Percentiles rank a stretch among this genome's conserved stretches.
These are phyloP conservation scores for Amanita pallidorosea DNA, from an alignment of 768 basidiomycete genomes.

Conservation along the genomic window DNA sequence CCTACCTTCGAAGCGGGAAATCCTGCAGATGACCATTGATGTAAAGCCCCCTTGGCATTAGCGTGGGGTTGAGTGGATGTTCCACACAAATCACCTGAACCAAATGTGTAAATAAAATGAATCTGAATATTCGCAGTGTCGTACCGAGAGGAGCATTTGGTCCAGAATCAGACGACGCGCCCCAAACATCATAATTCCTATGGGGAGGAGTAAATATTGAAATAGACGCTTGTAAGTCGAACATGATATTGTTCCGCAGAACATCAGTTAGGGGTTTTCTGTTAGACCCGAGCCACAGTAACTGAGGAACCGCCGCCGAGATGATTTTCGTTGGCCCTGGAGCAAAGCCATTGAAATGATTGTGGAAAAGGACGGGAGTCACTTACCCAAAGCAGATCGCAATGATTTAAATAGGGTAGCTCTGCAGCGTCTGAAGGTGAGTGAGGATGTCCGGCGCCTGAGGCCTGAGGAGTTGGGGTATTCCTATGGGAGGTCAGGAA, in stretches of 20 bases:
- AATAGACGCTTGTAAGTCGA: background rate
- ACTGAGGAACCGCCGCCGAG: conserved; percentile 57
- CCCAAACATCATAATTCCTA: conserved; percentile 72
- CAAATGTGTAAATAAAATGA: background rate
- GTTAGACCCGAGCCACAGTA: conserved; percentile 56
- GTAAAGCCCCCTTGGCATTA: conserved; percentile 51
- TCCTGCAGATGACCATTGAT: conserved; percentile 55
- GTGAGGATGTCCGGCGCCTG: conserved; percentile 53
- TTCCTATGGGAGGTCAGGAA: conserved; percentile 31
- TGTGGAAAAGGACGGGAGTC: background rate
- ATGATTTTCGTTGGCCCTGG: conserved; percentile 46
- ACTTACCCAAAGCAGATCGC: conserved; percentile 38
- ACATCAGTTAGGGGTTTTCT: conserved; percentile 56
- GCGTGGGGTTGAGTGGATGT: conserved; percentile 50
- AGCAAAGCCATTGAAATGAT: too few relatives aligned
- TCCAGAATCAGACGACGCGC: conserved; percentile 51
- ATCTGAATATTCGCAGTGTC: background rate
- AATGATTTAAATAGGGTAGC: conserved; percentile 48
- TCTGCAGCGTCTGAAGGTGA: conserved; percentile 55
- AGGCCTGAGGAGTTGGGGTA: conserved; percentile 60
- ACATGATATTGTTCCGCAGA: conserved; percentile 55
- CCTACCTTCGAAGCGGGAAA: conserved; percentile 46
- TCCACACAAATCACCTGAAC: conserved; percentile 40
- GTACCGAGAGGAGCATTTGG: conserved; percentile 63
- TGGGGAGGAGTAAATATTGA: conserved; percentile 12